These are phyloP conservation scores for Bruguiera gymnorhiza DNA, from an alignment of 345 rosid species.

Conservation along the genomic window DNA sequence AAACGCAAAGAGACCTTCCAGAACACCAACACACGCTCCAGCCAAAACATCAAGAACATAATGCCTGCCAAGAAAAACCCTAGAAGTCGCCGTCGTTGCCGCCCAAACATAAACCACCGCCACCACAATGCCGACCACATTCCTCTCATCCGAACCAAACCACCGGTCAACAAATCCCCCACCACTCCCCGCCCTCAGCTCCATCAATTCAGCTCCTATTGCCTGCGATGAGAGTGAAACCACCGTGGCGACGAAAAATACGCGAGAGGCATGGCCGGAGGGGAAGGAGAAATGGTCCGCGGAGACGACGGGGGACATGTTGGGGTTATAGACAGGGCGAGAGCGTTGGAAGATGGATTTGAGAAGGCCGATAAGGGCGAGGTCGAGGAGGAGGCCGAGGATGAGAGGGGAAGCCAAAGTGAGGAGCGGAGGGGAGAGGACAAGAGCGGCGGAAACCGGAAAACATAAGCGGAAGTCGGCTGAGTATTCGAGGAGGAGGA, in stretches of 20 bases:
- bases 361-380: slow-evolving; percentile 59
- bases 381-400: slow-evolving; percentile 79
- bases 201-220: slow-evolving; percentile 16
- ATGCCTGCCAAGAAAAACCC: slow-evolving; percentile 85
- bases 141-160: slow-evolving; percentile 8
- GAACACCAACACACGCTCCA: slow-evolving; percentile 62
- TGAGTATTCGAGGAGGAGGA: slow-evolving; percentile 65
- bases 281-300: slow-evolving; percentile 85
- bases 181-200: slow-evolving; percentile 4
- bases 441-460: slow-evolving; percentile 62
- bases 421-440: slow-evolving; percentile 46
- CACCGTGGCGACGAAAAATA: slow-evolving; percentile 60
- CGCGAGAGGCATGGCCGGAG: slow-evolving; percentile 91
- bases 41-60: slow-evolving; percentile 62
- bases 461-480: slow-evolving; percentile 84
- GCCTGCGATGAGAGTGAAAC: slow-evolving; percentile 37
- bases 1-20: slow-evolving; percentile 50
- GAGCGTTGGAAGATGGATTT: slow-evolving; percentile 75
- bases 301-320: slow-evolving; percentile 68
- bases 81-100: slow-evolving; percentile 52
- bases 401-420: slow-evolving; percentile 54
- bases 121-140: slow-evolving; percentile 26
- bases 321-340: slow-evolving; percentile 79
- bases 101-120: slow-evolving; percentile 64
- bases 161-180: slow-evolving; percentile 18